Conservation (phyloP, 1,284 basidiomycete species). For the Malassezia yamatoensis region DNA sequence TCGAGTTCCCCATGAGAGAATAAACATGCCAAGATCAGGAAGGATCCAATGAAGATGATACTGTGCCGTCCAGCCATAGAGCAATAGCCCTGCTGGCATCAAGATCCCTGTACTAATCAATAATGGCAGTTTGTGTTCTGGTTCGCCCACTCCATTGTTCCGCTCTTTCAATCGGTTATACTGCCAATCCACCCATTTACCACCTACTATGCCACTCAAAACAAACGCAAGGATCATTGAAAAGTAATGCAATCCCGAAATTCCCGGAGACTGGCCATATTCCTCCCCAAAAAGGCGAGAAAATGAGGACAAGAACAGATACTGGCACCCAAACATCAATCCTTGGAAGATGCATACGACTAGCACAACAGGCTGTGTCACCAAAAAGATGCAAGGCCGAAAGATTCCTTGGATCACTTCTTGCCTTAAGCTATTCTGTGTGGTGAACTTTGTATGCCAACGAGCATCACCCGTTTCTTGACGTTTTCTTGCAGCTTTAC, state of each 20-base stretch:
- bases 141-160: constrained; percentile 55
- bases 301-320: constrained; percentile 59
- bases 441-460: constrained; percentile 29
- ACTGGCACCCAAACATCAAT: constrained; percentile 46
- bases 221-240: constrained; percentile 51
- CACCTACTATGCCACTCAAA: constrained; percentile 55
- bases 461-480: constrained; percentile 48
- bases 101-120: constrained; percentile 57
- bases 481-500: constrained; percentile 50
- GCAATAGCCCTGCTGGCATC: constrained; percentile 56
- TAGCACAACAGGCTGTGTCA: constrained; percentile 52
- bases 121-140: constrained; percentile 50
- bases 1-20: constrained; percentile 18
- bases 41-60: constrained; percentile 58
- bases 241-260: constrained; percentile 59
- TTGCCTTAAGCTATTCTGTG: constrained; percentile 41
- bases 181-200: constrained; percentile 54
- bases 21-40: constrained; percentile 51
- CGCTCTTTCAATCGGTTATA: constrained; percentile 54
- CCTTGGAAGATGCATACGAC: constrained; percentile 53
- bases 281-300: constrained; percentile 55
- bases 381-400: constrained; percentile 52
- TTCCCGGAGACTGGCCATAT: constrained; percentile 50
- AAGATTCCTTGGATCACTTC: constrained; percentile 47
- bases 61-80: constrained; percentile 60